Evolutionary conservation across 305 asterid genomes (phyloP).

Genomic region (Fraxinus albicans): DNA sequence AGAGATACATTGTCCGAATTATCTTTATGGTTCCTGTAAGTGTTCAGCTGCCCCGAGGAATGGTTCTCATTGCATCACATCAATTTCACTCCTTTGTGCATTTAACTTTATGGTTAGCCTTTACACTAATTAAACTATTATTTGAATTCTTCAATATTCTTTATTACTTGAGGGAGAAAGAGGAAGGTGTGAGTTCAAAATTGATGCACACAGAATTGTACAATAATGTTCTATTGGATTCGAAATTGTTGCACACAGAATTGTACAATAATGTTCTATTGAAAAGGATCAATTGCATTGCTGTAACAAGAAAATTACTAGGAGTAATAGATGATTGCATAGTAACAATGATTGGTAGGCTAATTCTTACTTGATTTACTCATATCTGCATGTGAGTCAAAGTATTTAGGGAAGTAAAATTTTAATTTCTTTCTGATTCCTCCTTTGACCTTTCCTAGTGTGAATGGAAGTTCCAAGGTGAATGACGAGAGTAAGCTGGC

Average conservation of each 20-base stretch:
- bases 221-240: neutral
- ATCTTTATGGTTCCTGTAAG: constrained; percentile 99
- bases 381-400: neutral
- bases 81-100: neutral
- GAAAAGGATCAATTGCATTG: neutral
- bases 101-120: neutral
- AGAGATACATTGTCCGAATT: constrained; percentile 93
- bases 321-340: too few relatives aligned
- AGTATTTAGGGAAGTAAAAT: neutral
- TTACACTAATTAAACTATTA: neutral
- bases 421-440: neutral
- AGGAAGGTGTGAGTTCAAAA: neutral
- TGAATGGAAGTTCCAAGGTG: neutral
- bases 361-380: neutral
- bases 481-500: neutral
- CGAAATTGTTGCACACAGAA: too few relatives aligned
- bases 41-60: constrained; percentile 13
- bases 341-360: neutral
- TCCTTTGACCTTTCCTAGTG: neutral
- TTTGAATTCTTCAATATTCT: neutral
- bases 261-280: neutral
- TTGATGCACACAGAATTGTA: neutral
- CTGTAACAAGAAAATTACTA: neutral
- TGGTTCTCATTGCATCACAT: neutral
- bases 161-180: neutral